phyloP scores from a whole-genome alignment of 2,329 filamentous ascomycete genomes.

The Pseudofabraea citricarpa region DNA sequence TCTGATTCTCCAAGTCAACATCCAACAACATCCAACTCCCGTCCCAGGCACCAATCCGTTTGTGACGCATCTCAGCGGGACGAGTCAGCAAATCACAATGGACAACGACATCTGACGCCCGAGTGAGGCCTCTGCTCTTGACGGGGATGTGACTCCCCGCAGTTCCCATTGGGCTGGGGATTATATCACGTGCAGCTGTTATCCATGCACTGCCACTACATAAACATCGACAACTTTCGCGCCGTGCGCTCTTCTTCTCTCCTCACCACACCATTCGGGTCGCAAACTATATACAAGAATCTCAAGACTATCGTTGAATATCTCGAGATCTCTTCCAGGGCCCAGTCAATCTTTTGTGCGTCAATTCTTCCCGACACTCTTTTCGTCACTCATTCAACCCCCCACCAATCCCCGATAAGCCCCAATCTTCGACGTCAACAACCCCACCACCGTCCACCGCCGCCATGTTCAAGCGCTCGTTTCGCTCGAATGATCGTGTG shows the following conservation, averaged over 20 bases:
- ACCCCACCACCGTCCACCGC: no score
- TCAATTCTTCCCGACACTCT: constrained; percentile 26
- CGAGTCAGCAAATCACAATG: no score
- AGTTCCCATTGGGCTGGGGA: not conserved
- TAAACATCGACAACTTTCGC: not conserved
- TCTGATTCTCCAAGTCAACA: no score
- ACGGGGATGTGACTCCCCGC: not conserved
- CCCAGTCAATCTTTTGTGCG: constrained; percentile 33
- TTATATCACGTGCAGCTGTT: not conserved
- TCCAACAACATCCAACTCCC: no score
- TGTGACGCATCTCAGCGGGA: no score
- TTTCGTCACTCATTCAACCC: constrained; percentile 27
- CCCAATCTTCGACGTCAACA: constrained; percentile 14
- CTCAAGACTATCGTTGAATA: constrained; percentile 31
- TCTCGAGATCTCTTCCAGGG: constrained; percentile 30
- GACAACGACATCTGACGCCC: no score
- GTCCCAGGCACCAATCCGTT: no score
- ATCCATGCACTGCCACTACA: constrained; percentile 1
- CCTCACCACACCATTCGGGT: constrained; percentile 30
- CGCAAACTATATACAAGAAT: constrained; percentile 27
- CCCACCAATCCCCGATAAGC: constrained; percentile 17
- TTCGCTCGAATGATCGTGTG: constrained; percentile 78
- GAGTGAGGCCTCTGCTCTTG: no score
- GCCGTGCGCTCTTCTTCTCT: constrained; percentile 16
- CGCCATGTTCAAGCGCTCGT: constrained; percentile 91